Base-by-base conservation (phyloP, 768 basidiomycete genomes). In the Favolaschia claudopus region DNA sequence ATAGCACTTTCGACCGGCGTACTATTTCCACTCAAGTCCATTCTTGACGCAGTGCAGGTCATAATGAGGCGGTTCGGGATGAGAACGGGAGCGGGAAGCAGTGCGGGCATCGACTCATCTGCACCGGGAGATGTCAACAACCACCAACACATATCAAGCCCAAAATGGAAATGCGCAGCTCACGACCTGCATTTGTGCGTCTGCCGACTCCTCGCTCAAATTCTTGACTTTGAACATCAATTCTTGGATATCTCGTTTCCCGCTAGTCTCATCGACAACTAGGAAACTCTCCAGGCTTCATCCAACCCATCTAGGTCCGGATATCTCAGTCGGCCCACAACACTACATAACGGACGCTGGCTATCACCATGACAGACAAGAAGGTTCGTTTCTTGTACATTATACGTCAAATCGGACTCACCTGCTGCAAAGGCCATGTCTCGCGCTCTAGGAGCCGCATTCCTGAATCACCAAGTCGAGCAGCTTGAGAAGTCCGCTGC, bases 391-490 rank as follows among this genome's bases (percentile, higher is more conserved):
- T 20, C 5, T 31, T 19, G 9, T n/a, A 36, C 3, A 17, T 17
- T 20, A 28, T 8, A 38, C 19, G 19, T 33, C 24, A 10, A 14
- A 37, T 44, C 36, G 14, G 46, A 47, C 25, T 14, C 9, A 33
- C 19, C 40, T 34, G 7, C 17, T 17, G 71, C 71, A 90, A n/a
- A n/a, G 37, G 91, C 91, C 55, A 91, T 95, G 90, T 93, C 92
- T 54, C 85, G 88, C 61, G 92, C 93, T 1, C 85, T 95, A 34
- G 93, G 93, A 19, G 92, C 92, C 27, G 93, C 93, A 3, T 93
- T 93, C 70, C 83, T 95, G 58, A 89, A 83, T 62, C 92, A 95
- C 66, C 92, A 95, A 67, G 93, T 95, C 39, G 91, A 93, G 65
- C 89, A 93, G 68, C 87, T 95, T 51, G 92, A 95, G 77, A 89